phyloP scores from a whole-genome alignment of 192 early-diverging fungal species.

The Allomyces macrogynus region DNA sequence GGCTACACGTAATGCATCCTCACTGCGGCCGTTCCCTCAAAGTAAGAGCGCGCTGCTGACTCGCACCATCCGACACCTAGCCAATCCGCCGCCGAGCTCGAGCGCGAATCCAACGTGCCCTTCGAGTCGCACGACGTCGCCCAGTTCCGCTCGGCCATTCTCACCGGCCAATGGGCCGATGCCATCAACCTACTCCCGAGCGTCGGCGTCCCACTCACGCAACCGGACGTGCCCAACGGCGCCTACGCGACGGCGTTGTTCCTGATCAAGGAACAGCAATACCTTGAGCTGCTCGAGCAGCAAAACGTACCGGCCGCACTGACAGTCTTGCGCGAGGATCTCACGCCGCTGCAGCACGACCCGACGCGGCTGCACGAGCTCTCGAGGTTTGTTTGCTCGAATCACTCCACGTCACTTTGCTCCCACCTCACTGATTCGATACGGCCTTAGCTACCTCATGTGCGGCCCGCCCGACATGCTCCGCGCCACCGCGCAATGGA shows the following conservation, averaged over 20 bases:
- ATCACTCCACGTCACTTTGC: too few relatives aligned
- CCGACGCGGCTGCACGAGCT: not conserved
- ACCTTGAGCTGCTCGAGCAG: not conserved
- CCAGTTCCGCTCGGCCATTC: not conserved
- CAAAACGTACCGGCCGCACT: not conserved
- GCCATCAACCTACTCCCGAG: not conserved
- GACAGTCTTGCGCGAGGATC: not conserved
- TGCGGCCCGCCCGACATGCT: constrained; percentile 5
- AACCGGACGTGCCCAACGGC: not conserved
- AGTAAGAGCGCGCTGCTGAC: too few relatives aligned
- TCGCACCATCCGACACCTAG: not conserved
- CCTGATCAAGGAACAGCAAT: not conserved
- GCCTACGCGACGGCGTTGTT: not conserved
- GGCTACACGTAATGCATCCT: too few relatives aligned
- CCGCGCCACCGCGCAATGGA: constrained; percentile 3
- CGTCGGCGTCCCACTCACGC: not conserved
- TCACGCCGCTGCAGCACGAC: not conserved
- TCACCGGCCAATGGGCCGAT: not conserved
- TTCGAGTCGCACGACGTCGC: not conserved
- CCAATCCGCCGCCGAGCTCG: not conserved
- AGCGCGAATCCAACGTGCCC: not conserved
- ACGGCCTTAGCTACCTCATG: constrained; percentile 8
- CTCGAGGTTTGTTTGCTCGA: not conserved
- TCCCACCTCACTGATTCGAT: too few relatives aligned
- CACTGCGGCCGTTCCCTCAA: too few relatives aligned